These are phyloP conservation scores for Pythium utonaiense DNA, from an alignment of 352 stramenopile species.

Conservation along the genomic window DNA sequence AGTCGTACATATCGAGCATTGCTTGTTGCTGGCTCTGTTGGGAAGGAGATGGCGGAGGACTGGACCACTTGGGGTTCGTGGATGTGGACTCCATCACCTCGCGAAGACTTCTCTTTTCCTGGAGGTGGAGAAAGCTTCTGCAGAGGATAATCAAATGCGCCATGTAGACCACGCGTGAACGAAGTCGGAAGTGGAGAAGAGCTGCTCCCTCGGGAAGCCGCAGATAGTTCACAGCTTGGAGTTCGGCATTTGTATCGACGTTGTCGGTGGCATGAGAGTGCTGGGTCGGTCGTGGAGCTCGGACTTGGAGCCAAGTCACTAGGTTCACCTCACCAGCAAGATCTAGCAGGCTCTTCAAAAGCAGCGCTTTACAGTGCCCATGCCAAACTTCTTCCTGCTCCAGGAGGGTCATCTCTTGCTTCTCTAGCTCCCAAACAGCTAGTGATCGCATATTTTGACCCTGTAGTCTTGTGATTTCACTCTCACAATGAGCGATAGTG, in stretches of 20 bases:
- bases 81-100: constrained; percentile 36
- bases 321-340: constrained; percentile 19
- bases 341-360: constrained; percentile 28
- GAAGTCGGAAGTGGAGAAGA: constrained; percentile 30
- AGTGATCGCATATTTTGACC: constrained; percentile 38
- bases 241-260: not conserved
- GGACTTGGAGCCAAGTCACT: constrained; percentile 33
- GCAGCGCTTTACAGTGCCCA: constrained; percentile 41
- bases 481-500: constrained; percentile 24
- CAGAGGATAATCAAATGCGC: constrained; percentile 36
- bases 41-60: not conserved
- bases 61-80: constrained; percentile 8
- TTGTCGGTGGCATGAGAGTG: not conserved
- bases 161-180: constrained; percentile 34
- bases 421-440: constrained; percentile 29
- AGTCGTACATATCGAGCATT: not conserved
- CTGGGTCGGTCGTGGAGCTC: not conserved
- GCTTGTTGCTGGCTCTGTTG: not conserved
- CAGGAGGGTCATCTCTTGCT: constrained; percentile 28
- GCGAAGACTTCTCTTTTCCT: constrained; percentile 31
- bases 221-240: constrained; percentile 22
- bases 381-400: constrained; percentile 44
- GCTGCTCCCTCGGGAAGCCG: constrained; percentile 26
- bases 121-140: constrained; percentile 41
- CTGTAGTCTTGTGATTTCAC: constrained; percentile 36